Base-by-base conservation (phyloP, 148 eudicot species). In the Rheum nobile region DNA sequence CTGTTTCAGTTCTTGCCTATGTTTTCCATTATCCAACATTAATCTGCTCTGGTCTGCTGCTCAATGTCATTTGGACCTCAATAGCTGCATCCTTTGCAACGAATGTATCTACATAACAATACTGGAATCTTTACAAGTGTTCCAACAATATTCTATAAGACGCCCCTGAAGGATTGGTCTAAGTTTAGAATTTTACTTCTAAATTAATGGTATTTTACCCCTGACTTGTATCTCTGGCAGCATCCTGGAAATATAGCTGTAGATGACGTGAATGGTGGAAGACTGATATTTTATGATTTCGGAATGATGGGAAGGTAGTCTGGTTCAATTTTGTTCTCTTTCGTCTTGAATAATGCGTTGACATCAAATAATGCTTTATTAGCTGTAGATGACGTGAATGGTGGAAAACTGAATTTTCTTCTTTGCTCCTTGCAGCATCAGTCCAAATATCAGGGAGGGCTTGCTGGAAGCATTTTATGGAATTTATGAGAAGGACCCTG, bases 211-310 rank as follows among this genome's bases (percentile, higher is more conserved):
- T 57, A 26, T 28, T 57, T 16, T 65, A 54, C 24, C 68, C 61
- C 63, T 31, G 55, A 68, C 72, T 77, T 82, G 32, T 80, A 65
- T 75, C 57, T 82, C 26, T 67, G 70, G 80, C 90, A 94, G 98
- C 98, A 95, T 82, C 98, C 98, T 71, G 98, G 98, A 71, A 95
- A 95, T 79, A 95, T 95, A 77, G 98, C 98, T 79, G 97, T 90
- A 34, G 98, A 95, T 85, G 97, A 95, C 80, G 84, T 95, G 44
- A 95, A 95, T 90, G 98, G 98, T 78, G 98, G 98, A 83, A 88
- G 98, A 72, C 83, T 95, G 80, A 91, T 95, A 75, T 95, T 94
- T 84, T 95, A 95, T 83, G 98, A 95, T 77, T 95, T 95, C 75
- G 98, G 98, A 72, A 95, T 95, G 98, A 95, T 95, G 98, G 98